phyloP scores from a whole-genome alignment of 2,329 filamentous ascomycete genomes.

The Neopestalotiopsis sp. region DNA sequence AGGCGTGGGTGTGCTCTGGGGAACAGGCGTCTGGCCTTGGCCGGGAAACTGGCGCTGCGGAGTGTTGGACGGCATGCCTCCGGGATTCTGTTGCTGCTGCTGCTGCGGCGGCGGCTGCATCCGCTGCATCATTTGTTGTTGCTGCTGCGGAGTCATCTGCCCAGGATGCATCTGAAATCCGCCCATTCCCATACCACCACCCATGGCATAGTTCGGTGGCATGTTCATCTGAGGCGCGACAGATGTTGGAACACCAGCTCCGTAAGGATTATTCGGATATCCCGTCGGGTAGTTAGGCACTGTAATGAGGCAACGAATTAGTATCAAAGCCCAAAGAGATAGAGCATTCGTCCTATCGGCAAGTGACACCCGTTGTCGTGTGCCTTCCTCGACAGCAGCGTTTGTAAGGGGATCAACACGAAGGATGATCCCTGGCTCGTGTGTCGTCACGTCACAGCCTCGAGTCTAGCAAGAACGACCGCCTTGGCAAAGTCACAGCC shows the following conservation, averaged over 20 bases:
- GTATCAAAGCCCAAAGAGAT: conserved; percentile 16
- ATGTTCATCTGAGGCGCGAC: conserved; percentile 54
- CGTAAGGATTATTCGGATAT: conserved; percentile 63
- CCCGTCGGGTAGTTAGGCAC: conserved; percentile 63
- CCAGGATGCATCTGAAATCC: conserved; percentile 61
- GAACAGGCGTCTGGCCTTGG: conserved; percentile 27
- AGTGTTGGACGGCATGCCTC: conserved; percentile 40
- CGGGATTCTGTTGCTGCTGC: conserved; percentile 29
- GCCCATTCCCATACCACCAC: conserved; percentile 52
- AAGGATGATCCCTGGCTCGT: too few species aligned
- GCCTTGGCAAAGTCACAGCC: neutral
- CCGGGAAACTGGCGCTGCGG: conserved; percentile 42
- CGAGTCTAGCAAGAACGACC: neutral
- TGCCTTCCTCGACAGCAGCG: conserved; percentile 16
- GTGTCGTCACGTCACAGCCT: too few species aligned
- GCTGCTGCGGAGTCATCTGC: conserved; percentile 49
- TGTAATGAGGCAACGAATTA: conserved; percentile 37
- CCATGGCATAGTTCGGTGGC: conserved; percentile 62
- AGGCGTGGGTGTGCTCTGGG: conserved; percentile 42
- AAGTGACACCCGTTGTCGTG: neutral
- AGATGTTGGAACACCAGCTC: conserved; percentile 54
- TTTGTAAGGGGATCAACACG: conserved; percentile 16
- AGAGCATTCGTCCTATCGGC: conserved; percentile 8
- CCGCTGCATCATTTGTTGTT: conserved; percentile 32
- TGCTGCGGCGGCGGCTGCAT: conserved; percentile 33